Evolutionary conservation across 495 filamentous ascomycete genomes (phyloP).

Genomic region (Xylaria cubensis): DNA sequence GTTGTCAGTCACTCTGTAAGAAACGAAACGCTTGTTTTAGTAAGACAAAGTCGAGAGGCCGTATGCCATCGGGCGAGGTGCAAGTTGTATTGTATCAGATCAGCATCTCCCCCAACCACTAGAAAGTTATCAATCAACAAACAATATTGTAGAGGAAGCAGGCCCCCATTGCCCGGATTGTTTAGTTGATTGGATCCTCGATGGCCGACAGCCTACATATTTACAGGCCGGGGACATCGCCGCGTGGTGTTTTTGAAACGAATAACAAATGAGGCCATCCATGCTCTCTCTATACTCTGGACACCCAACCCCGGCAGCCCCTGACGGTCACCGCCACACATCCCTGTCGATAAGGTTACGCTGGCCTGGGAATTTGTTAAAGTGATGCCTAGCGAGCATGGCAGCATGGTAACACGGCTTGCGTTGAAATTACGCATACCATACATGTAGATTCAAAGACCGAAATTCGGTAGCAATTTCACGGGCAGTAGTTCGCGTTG

Average conservation of each 20-base stretch:
- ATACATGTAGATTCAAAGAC: neutral
- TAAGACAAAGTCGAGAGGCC: neutral
- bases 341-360: neutral
- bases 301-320: neutral
- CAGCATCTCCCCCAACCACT: neutral
- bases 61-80: neutral
- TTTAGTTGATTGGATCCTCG: conserved; percentile 9
- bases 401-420: neutral
- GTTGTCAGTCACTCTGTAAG: neutral
- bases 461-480: neutral
- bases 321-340: conserved; percentile 16
- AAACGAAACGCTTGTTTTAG: neutral
- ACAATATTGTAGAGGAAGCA: neutral
- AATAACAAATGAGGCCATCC: conserved; percentile 7
- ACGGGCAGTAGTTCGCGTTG: neutral
- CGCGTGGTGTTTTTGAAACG: conserved; percentile 12
- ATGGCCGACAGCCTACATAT: conserved; percentile 10
- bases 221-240: neutral
- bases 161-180: neutral
- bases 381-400: conserved; percentile 8
- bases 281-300: neutral
- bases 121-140: neutral
- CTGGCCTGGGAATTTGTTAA: neutral
- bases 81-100: neutral
- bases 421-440: neutral